Conservation (phyloP, 2,329 filamentous ascomycete genomes). For the Arthrobotrys iridis region DNA sequence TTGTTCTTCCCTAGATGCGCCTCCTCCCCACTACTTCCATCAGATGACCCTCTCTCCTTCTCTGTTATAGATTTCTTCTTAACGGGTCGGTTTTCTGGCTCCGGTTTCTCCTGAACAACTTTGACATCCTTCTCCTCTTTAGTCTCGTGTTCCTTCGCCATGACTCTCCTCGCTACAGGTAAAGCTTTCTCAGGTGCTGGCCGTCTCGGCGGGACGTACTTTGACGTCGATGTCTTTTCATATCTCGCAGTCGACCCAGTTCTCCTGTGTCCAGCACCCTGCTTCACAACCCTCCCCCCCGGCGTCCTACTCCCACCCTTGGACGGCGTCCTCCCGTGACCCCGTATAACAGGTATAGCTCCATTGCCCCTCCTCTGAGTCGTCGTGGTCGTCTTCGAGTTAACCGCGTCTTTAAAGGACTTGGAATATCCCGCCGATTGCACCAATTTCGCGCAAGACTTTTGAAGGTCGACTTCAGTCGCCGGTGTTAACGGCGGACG, state of each 20-base stretch:
- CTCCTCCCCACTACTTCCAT: constrained; percentile 31
- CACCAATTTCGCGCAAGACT: constrained; percentile 47
- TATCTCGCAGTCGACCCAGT: constrained; percentile 17
- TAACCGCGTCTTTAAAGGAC: constrained; percentile 23
- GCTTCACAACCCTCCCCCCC: constrained; percentile 31
- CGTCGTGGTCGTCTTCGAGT: background rate
- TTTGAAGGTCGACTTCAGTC: constrained; percentile 49
- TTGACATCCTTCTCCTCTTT: background rate
- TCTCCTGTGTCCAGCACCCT: constrained; percentile 13
- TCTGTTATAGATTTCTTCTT: constrained; percentile 17
- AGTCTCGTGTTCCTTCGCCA: background rate
- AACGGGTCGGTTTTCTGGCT: background rate
- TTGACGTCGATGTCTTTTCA: constrained; percentile 34
- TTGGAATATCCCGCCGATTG: constrained; percentile 40
- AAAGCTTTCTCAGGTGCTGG: constrained; percentile 39
- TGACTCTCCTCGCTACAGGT: constrained; percentile 13
- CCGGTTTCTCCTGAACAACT: background rate
- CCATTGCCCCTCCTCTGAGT: constrained; percentile 14
- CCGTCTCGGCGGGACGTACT: constrained; percentile 41
- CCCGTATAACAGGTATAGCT: constrained; percentile 1
- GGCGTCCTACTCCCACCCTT: constrained; percentile 34
- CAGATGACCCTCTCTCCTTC: constrained; percentile 17
- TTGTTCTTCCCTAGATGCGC: constrained; percentile 26
- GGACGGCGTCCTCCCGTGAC: constrained; percentile 21
- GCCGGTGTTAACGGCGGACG: constrained; percentile 43